phyloP scores from a whole-genome alignment of 495 filamentous ascomycete genomes.

The Aspergillus bridgeri region DNA sequence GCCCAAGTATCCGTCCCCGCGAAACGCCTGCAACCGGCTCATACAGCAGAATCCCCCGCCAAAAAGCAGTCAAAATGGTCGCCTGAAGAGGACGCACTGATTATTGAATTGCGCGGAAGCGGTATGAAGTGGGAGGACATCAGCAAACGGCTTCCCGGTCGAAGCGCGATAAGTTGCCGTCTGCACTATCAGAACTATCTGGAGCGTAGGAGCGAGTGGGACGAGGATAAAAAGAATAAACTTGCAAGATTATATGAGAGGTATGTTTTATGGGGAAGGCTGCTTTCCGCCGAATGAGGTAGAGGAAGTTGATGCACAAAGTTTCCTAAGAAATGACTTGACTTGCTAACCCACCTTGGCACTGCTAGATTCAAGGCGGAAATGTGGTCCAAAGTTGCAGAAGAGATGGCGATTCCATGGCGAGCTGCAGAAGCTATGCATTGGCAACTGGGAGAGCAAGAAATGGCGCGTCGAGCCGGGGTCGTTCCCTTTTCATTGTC shows the following conservation, averaged over 20 bases:
- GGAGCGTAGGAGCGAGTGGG: conserved; percentile 86
- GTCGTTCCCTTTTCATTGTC: conserved; percentile 75
- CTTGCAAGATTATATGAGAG: conserved; percentile 91
- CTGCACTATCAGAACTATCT: conserved; percentile 98
- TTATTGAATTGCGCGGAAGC: conserved; percentile 80
- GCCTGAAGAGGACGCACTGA: conserved; percentile 80
- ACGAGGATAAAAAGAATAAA: conserved; percentile 96
- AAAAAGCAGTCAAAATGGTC: conserved; percentile 98
- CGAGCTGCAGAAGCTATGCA: conserved; percentile 96
- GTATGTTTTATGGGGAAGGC: conserved; percentile 47
- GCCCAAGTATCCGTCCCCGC: conserved; percentile 32
- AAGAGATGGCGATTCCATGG: conserved; percentile 97
- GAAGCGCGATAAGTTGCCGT: conserved; percentile 88
- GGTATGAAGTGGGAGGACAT: conserved; percentile 99
- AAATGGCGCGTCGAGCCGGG: conserved; percentile 89
- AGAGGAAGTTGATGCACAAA: neutral
- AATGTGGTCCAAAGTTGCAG: conserved; percentile 92
- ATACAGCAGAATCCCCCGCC: conserved; percentile 66
- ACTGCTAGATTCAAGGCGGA: conserved; percentile 81
- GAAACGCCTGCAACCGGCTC: conserved; percentile 50
- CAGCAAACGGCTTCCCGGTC: conserved; percentile 79
- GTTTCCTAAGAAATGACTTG: neutral
- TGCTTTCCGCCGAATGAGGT: neutral
- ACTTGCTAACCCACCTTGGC: conserved; percentile 7
- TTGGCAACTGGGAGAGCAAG: conserved; percentile 89